These are phyloP conservation scores for Xanthoconium stramineum DNA, from an alignment of 768 basidiomycete species.

Conservation along the genomic window DNA sequence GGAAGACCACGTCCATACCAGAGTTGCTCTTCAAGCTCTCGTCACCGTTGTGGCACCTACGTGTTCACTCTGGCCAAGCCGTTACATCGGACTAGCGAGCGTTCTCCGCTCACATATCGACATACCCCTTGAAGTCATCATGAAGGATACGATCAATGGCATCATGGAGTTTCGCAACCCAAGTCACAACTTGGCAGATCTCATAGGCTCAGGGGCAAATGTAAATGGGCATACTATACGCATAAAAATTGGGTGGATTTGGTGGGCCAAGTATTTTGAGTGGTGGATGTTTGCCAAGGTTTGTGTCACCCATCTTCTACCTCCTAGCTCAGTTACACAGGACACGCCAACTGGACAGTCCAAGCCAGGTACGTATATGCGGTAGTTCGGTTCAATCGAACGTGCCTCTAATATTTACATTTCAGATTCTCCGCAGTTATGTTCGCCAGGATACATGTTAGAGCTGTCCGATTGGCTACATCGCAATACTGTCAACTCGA, in stretches of 20 bases:
- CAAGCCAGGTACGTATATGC: constrained; percentile 24
- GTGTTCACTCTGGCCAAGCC: constrained; percentile 42
- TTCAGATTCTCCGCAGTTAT: background rate
- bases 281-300: constrained; percentile 33
- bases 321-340: background rate
- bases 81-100: constrained; percentile 34
- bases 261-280: constrained; percentile 33
- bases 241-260: constrained; percentile 31
- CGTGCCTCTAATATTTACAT: background rate
- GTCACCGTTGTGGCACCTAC: constrained; percentile 42
- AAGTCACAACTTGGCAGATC: constrained; percentile 32
- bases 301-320: constrained; percentile 3
- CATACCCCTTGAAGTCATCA: constrained; percentile 35
- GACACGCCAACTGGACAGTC: constrained; percentile 1
- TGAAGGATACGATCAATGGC: constrained; percentile 37
- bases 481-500: background rate
- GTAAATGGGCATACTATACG: constrained; percentile 39
- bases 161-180: constrained; percentile 44
- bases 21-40: constrained; percentile 35
- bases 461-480: background rate
- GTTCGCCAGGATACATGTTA: background rate
- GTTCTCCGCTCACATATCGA: constrained; percentile 22
- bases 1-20: constrained; percentile 13
- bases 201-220: constrained; percentile 33
- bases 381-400: background rate